Evolutionary conservation across 176 grass and related monocot genomes (phyloP), one percentile per base, ranked within the genome.

Genomic region (Elaeis guineensis): DNA sequence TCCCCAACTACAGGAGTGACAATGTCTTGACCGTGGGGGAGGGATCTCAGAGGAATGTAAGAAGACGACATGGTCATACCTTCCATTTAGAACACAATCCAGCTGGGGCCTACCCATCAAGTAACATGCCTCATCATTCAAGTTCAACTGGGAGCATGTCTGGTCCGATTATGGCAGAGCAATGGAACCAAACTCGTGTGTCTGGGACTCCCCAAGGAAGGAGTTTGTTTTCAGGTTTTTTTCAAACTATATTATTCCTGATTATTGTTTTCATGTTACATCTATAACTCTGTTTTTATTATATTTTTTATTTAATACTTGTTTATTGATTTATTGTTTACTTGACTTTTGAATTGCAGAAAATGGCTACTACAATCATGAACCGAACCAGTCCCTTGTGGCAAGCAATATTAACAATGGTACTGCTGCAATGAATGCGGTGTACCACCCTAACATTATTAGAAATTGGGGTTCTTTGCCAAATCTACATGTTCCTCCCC

Each of bases 31-130:
- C 19, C 63, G 53, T 63, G 52, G 71, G 67, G 56, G 72, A 83
- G 67, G 79, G 55, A 59, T 74, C 25, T 64, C 72, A 80, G 72
- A 90, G 87, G 69, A 90, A 86, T 71, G 79, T 90, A 21, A 82
- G 87, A 71, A 74, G 72, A 21, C 82, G 82, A 2, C 48, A 66
- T 39, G 60, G 44, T 52, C 6, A 18, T 67, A 67, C 39, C 19
- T 59, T 51, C 79, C 56, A 59, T 9, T 6, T 85, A 28, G 54
- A 78, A 62, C 49, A 72, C 30, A 76, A 55, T 59, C 44, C 75
- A 72, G 55, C 51, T 79, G 53, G 61, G 55, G 19, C 51, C 21
- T 56, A 56, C 8, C 26, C 76, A 84, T 48, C 61, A 67, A 62
- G 35, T 12, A 62, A 7, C 57, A 62, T 52, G 64, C 57, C 59